Evolutionary conservation across 2,329 filamentous ascomycete genomes (phyloP), one percentile per base, ranked within the genome.

Genomic region (Penicillium oxalicum): DNA sequence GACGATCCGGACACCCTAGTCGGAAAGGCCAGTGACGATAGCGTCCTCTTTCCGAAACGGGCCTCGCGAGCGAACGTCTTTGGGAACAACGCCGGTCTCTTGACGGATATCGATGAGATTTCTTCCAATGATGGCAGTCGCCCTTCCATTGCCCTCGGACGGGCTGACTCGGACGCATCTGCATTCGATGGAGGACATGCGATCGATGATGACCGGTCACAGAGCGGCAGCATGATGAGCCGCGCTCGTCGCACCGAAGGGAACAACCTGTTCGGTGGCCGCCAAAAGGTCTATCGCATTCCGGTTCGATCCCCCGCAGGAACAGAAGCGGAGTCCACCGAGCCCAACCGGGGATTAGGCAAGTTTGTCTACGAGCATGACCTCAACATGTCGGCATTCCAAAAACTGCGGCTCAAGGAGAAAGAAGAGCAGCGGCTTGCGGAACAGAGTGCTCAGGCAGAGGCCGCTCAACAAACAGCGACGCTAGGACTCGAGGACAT

Each of bases 211-310:
- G 83, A 85, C 40, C 81, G 80, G 5, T 72, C 74, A 4, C 72
- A 75, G 8, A 72, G 68, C 40, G 79, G 81, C 1, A 89, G 87
- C 66, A 78, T 97, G n/a, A 91, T 97, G 87, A 85, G 77, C 59
- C 80, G 93, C 44, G 77, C 86, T 6, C 85, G 91, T 58, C 90
- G 88, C 0, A 84, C 81, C 1, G 91, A 97, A 64, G 90, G 91
- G 40, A 98, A 97, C 64, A 86, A 88, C 58, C 70, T 98, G 48
- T 98, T 98, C 69, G 93, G 93, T 49, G 93, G 93, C 12, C 83
- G 93, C 39, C 93, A 97, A 67, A 97, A 97, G 72, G 85, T 97
- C 34, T 97, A 94, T 70, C 91, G 89, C 67, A 87, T 95, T 55
- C 77, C 87, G 0, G 75, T 74, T 3, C 76, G 77, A 26, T 67